These are phyloP conservation scores for Cryoendolithus antarcticus DNA, from an alignment of 2,329 filamentous ascomycete species.

Conservation along the genomic window DNA sequence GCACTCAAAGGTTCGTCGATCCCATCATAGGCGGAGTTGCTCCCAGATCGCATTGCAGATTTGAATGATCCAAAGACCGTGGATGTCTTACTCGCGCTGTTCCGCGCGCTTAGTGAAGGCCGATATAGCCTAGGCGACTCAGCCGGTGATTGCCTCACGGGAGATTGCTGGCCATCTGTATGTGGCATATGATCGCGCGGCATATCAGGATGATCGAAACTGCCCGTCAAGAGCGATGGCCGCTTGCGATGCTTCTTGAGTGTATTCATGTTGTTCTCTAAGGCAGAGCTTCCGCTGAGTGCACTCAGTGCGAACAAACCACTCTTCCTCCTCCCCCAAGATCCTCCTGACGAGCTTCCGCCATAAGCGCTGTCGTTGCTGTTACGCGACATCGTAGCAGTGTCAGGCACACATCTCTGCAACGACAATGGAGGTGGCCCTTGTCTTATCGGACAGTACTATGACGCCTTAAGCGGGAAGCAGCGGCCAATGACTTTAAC, in stretches of 20 bases:
- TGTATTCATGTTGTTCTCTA: slow-evolving; percentile 10
- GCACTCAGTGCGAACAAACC: slow-evolving; percentile 21
- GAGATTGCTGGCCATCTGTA: slow-evolving; percentile 10
- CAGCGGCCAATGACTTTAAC: too few relatives aligned
- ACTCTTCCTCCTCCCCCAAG: slow-evolving; percentile 17
- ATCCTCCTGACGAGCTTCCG: slow-evolving; percentile 2
- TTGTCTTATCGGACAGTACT: too few relatives aligned
- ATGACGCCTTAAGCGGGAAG: too few relatives aligned
- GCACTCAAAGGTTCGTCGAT: slow-evolving; percentile 34
- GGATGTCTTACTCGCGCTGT: slow-evolving; percentile 24
- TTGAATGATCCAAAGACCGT: slow-evolving; percentile 49
- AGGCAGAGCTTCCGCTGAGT: slow-evolving; percentile 13
- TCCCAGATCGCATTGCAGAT: slow-evolving; percentile 35
- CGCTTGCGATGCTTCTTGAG: slow-evolving; percentile 15
- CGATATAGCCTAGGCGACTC: slow-evolving; percentile 15
- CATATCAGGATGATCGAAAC: slow-evolving; percentile 13
- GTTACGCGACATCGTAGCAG: slow-evolving; percentile 12
- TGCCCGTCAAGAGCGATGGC: slow-evolving; percentile 10
- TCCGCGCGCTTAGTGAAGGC: slow-evolving; percentile 18
- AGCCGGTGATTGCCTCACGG: slow-evolving; percentile 9
- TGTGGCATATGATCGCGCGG: slow-evolving; percentile 2
- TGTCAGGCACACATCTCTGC: too few relatives aligned
- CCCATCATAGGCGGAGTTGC: slow-evolving; percentile 28
- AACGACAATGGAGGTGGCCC: too few relatives aligned
- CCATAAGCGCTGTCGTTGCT: slow-evolving; percentile 14